phyloP scores from a whole-genome alignment of 2,329 filamentous ascomycete species.

The Pseudogymnoascus sp. region DNA sequence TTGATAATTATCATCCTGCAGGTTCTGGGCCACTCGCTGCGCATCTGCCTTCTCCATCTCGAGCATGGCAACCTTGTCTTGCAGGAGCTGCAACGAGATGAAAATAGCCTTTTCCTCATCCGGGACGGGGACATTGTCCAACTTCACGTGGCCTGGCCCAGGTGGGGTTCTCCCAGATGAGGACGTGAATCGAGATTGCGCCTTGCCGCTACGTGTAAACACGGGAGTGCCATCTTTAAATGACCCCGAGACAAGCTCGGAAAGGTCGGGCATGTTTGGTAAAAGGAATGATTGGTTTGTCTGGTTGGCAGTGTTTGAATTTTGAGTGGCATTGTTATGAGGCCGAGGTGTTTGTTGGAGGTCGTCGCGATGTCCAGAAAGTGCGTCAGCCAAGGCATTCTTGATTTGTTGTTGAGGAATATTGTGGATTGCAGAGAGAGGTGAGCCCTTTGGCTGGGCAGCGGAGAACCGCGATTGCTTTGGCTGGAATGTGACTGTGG shows the following conservation, averaged over 20 bases:
- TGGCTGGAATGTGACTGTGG: constrained; percentile 33
- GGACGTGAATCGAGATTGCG: constrained; percentile 46
- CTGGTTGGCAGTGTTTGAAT: constrained; percentile 35
- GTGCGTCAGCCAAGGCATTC: constrained; percentile 8
- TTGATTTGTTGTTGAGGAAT: constrained; percentile 13
- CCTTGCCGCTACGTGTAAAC: constrained; percentile 40
- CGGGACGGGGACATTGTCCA: constrained; percentile 48
- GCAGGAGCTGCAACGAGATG: constrained; percentile 47
- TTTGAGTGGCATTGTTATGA: constrained; percentile 22
- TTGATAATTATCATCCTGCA: constrained; percentile 43
- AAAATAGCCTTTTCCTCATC: constrained; percentile 56
- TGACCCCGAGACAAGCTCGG: constrained; percentile 50
- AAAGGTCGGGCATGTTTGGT: constrained; percentile 52
- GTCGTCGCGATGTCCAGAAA: neutral
- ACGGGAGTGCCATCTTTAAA: constrained; percentile 26
- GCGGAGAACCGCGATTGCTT: constrained; percentile 48
- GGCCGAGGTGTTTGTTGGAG: constrained; percentile 15
- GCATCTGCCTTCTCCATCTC: constrained; percentile 45
- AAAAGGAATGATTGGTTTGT: constrained; percentile 53
- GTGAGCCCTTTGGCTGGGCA: constrained; percentile 31
- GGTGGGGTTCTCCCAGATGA: constrained; percentile 30
- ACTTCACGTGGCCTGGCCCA: constrained; percentile 33
- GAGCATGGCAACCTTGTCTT: constrained; percentile 48
- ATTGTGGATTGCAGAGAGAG: constrained; percentile 28
- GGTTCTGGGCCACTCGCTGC: constrained; percentile 40